Base-by-base conservation (phyloP, 345 rosid species). In the Murraya paniculata region DNA sequence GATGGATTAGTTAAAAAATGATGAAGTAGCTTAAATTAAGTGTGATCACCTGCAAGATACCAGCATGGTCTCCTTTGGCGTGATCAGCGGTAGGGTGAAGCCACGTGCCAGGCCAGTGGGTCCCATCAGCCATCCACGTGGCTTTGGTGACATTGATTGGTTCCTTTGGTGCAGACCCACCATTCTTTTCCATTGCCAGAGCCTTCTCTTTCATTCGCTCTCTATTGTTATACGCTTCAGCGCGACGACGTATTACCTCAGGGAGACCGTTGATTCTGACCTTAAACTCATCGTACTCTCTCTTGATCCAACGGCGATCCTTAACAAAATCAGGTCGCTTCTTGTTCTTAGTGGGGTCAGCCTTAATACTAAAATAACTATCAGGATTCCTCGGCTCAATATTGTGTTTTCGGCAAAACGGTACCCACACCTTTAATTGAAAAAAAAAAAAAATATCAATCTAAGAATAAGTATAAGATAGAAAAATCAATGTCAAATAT, bases 111-210 rank as follows among this genome's bases (percentile, higher is more conserved):
- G 98, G 98, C 98, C 98, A 95, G 59, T 92, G 98, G 1, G 98
- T 95, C 9, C 98, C 98, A 72, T 95, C 97, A 58, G 99, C 99
- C 98, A 95, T 95, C 99, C 99, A 95, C 2, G 98, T 95, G 58
- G 99, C 99, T 73, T 88, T 84, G 2, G 79, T 79, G 11, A 87
- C 87, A 8, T 78, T 62, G 69, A 86, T 80, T 2, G 88, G 91
- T 55, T 90, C 95, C 0, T 81, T 78, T 0, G 93, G 89, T 82
- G 86, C 68, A 8, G 36, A 72, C 14, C 92, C 94, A 6, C 90
- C 91, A 25, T 92, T 89, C 77, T 90, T 86, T 59, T 92, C 97
- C 73, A 87, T 67, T 0, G 91, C 91, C 0, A 83, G 45, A 39
- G 85, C 80, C 65, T 85, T 93, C 76, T 89, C 93, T 78, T 95